A percentile compares a stretch with the other conserved stretches of the same genome.
Evolutionary conservation across 2,329 filamentous ascomycete species (phyloP).

Genomic region (Fusarium circinatum): DNA sequence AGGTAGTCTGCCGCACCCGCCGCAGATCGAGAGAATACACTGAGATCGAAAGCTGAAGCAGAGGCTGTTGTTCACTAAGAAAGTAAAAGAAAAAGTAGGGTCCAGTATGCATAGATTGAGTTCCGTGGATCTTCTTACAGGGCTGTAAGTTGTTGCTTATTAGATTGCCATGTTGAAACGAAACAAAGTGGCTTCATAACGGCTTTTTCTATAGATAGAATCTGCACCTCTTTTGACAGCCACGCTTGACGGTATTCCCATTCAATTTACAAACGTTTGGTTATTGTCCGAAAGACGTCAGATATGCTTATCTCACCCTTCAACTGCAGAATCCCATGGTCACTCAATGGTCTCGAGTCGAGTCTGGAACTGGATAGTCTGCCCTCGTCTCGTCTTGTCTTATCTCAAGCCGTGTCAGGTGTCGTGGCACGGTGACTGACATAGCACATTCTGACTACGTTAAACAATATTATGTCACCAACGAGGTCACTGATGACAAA

Average conservation of each 20-base stretch:
- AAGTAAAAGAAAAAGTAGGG: not conserved
- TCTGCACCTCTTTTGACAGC: not conserved
- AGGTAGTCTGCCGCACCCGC: not conserved
- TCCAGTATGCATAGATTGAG: not conserved
- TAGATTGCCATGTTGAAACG: not conserved
- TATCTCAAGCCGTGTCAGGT: not conserved
- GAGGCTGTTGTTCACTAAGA: not conserved
- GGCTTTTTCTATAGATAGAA: not conserved
- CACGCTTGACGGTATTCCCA: not conserved
- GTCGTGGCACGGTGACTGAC: not conserved
- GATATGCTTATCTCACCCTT: not conserved
- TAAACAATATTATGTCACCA: not conserved
- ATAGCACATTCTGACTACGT: not conserved
- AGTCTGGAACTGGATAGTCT: not conserved
- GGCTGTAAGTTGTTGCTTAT: not conserved
- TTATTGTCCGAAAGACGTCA: conserved; percentile 3
- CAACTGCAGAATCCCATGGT: not conserved
- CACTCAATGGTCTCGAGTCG: not conserved
- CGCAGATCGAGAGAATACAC: not conserved
- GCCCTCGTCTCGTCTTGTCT: not conserved
- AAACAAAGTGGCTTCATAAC: not conserved
- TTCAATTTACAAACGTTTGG: not conserved
- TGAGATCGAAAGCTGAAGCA: not conserved
- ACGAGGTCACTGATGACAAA: not conserved
- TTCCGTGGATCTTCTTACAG: not conserved